Conservation (phyloP, 2,329 filamentous ascomycete species). For the Stylonectria norvegica region DNA sequence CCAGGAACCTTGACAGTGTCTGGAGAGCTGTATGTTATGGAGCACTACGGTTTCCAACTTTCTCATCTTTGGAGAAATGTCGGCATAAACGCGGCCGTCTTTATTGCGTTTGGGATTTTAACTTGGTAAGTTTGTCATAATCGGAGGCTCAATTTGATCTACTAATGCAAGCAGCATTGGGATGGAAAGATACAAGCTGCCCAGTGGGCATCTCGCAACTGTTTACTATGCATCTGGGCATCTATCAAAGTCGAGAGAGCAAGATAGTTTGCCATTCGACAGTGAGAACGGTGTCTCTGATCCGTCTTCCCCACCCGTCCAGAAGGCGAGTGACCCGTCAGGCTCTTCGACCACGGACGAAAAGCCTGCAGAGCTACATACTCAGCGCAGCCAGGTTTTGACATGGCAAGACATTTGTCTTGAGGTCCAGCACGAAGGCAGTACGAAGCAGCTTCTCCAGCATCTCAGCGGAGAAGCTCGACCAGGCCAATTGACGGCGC, state of each 20-base stretch:
- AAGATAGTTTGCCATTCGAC: background rate
- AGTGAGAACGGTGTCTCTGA: background rate
- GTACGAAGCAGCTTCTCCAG: conserved; percentile 32
- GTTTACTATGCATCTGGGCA: background rate
- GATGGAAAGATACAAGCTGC: background rate
- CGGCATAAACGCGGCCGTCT: background rate
- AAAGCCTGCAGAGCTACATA: conserved; percentile 14
- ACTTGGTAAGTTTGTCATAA: too few species aligned
- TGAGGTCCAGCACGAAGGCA: conserved; percentile 54
- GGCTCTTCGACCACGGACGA: conserved; percentile 14
- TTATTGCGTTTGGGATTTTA: too few species aligned
- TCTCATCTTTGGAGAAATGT: background rate
- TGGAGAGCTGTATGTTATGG: background rate
- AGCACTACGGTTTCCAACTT: background rate
- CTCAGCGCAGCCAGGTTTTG: conserved; percentile 47
- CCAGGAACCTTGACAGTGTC: background rate
- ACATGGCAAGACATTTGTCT: conserved; percentile 71
- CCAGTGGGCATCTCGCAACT: background rate
- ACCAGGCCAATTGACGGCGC: conserved; percentile 73
- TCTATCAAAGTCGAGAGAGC: background rate
- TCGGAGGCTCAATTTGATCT: too few species aligned
- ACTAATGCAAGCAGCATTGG: background rate
- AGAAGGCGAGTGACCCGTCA: background rate
- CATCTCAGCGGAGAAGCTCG: conserved; percentile 73
- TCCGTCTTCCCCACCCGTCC: background rate